Percentiles rank a stretch among this genome's conserved stretches.
phyloP scores from a whole-genome alignment of 2,329 filamentous ascomycete species.

The Allantophomopsis cytisporea region DNA sequence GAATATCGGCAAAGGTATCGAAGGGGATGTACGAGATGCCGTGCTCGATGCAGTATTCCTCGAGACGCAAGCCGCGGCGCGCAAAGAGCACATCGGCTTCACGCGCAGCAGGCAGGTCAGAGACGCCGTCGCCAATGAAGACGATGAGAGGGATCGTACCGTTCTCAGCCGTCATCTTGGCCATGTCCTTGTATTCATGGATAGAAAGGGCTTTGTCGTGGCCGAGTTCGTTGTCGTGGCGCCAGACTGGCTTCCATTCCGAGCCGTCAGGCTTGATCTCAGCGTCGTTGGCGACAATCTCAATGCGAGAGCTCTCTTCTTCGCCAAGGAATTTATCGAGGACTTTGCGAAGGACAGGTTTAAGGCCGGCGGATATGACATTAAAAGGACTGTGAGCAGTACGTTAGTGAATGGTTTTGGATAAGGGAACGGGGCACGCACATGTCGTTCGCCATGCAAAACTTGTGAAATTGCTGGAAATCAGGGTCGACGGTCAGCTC shows the following conservation, averaged over 20 bases:
- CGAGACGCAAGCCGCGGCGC: slow-evolving; percentile 46
- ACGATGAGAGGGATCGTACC: slow-evolving; percentile 51
- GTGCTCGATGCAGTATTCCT: slow-evolving; percentile 53
- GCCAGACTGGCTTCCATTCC: slow-evolving; percentile 53
- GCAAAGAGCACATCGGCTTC: slow-evolving; percentile 58
- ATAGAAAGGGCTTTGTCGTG: slow-evolving; percentile 56
- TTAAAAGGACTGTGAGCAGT: slow-evolving; percentile 36
- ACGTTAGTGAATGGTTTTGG: no score
- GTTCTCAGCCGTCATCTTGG: slow-evolving; percentile 38
- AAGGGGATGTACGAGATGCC: slow-evolving; percentile 45
- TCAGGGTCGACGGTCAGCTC: slow-evolving; percentile 48
- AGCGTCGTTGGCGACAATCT: slow-evolving; percentile 57
- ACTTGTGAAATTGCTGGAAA: slow-evolving; percentile 50
- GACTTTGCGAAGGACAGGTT: slow-evolving; percentile 46
- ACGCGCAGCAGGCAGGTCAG: slow-evolving; percentile 49
- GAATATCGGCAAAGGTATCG: slow-evolving; percentile 53
- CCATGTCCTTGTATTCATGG: slow-evolving; percentile 41
- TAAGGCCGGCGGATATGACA: slow-evolving; percentile 54
- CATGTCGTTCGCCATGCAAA: slow-evolving; percentile 46
- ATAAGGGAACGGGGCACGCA: neutral
- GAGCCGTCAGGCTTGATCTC: slow-evolving; percentile 41
- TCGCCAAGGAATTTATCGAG: slow-evolving; percentile 53
- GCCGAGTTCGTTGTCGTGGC: slow-evolving; percentile 49
- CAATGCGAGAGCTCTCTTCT: slow-evolving; percentile 40
- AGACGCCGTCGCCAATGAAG: slow-evolving; percentile 59